Evolutionary conservation across 2,329 filamentous ascomycete genomes (phyloP).

Genomic region (Cercospora nicotianae): DNA sequence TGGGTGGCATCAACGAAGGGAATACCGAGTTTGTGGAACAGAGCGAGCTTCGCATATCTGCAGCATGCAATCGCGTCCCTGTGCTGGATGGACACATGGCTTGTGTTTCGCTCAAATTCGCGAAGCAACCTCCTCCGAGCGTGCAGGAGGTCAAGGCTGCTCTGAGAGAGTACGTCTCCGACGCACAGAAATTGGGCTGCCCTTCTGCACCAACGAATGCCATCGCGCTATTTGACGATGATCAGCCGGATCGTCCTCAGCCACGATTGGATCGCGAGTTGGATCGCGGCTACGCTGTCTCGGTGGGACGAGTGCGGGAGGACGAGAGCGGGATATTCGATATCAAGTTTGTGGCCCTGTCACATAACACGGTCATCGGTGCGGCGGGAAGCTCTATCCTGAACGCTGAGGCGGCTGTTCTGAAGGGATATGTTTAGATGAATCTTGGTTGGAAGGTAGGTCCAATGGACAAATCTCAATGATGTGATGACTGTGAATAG

Average conservation of each 20-base stretch:
- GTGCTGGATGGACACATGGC: slow-evolving; percentile 93
- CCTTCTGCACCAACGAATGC: slow-evolving; percentile 79
- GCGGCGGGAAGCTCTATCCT: slow-evolving; percentile 94
- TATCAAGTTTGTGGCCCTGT: slow-evolving; percentile 89
- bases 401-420: slow-evolving; percentile 87
- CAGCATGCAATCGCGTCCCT: slow-evolving; percentile 89
- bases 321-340: slow-evolving; percentile 90
- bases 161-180: slow-evolving; percentile 75
- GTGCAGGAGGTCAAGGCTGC: slow-evolving; percentile 76
- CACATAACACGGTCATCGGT: slow-evolving; percentile 89
- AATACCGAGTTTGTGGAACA: slow-evolving; percentile 77
- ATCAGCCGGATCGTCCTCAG: slow-evolving; percentile 74
- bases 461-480: background rate
- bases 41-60: slow-evolving; percentile 71
- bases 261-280: slow-evolving; percentile 86
- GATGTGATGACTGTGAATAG: background rate
- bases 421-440: slow-evolving; percentile 67
- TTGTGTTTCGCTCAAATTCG: slow-evolving; percentile 86
- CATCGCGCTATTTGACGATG: slow-evolving; percentile 85
- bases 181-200: slow-evolving; percentile 80
- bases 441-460: background rate
- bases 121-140: slow-evolving; percentile 69
- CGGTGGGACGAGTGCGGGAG: slow-evolving; percentile 81
- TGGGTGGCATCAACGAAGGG: slow-evolving; percentile 71
- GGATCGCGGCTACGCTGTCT: slow-evolving; percentile 83